Percentiles rank a stretch among this genome's conserved stretches.
phyloP scores from a whole-genome alignment of 139 green algal species.

The Nannochloris sp. region DNA sequence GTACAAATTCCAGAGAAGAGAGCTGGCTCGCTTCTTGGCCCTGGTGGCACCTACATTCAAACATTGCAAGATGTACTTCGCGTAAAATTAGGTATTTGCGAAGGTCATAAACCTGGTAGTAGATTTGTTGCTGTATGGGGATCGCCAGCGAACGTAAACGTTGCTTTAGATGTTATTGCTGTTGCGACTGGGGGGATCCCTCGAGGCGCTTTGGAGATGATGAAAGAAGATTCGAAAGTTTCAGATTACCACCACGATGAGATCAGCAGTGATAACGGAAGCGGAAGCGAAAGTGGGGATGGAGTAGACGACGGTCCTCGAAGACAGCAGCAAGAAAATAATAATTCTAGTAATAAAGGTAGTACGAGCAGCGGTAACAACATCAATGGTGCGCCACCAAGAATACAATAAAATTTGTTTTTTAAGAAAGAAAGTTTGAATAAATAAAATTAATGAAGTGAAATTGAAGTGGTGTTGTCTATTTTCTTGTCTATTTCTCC shows the following conservation, averaged over 20 bases:
- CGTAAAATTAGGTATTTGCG: conserved; percentile 21
- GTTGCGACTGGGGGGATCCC: conserved; percentile 16
- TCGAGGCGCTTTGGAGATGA: not conserved
- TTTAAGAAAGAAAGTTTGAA: too few species aligned
- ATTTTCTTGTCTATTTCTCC: too few species aligned
- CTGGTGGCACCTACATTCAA: conserved; percentile 19
- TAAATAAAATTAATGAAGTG: too few species aligned
- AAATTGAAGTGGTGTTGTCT: too few species aligned
- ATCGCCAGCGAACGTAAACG: conserved; percentile 17
- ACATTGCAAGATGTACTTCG: conserved; percentile 27
- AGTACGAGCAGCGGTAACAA: too few species aligned
- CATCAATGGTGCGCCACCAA: too few species aligned
- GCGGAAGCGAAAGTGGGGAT: not conserved
- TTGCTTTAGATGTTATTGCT: conserved; percentile 17
- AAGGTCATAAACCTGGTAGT: not conserved
- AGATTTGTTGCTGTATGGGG: conserved; percentile 20
- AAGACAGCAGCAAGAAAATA: too few species aligned
- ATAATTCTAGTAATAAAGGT: too few species aligned
- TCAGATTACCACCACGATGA: too few species aligned
- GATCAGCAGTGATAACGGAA: not conserved
- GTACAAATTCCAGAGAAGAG: conserved; percentile 15
- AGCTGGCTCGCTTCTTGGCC: conserved; percentile 24
- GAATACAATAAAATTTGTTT: too few species aligned
- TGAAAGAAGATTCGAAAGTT: too few species aligned
- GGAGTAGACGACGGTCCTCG: not conserved